Conservation (phyloP, 768 basidiomycete species). For the Mycena capillaripes region DNA sequence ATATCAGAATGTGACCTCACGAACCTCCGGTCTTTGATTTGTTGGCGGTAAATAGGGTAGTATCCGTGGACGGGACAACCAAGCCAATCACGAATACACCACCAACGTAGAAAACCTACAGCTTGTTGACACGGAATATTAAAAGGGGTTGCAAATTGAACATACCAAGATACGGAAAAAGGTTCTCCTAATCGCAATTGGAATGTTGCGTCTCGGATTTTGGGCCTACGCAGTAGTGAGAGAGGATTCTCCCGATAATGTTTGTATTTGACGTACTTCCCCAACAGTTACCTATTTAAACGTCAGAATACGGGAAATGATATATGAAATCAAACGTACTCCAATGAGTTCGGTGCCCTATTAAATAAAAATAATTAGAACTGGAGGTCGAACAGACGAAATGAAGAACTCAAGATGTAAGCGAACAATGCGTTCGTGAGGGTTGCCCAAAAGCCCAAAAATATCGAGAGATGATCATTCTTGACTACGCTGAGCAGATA, state of each 20-base stretch:
- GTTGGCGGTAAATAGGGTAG: constrained; percentile 60
- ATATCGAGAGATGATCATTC: constrained; percentile 63
- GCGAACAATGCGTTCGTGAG: constrained; percentile 82
- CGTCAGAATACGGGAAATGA: neutral
- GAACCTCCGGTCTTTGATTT: constrained; percentile 56
- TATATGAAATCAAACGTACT: constrained; percentile 56
- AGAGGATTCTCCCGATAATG: neutral
- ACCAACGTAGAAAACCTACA: constrained; percentile 72
- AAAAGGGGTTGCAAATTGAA: neutral
- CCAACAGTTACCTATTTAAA: constrained; percentile 57
- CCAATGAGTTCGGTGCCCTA: constrained; percentile 82
- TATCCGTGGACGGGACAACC: constrained; percentile 73
- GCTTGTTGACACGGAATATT: neutral
- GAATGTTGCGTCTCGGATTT: constrained; percentile 82
- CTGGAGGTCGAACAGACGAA: neutral
- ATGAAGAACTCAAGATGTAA: constrained; percentile 54
- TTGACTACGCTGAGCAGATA: constrained; percentile 66
- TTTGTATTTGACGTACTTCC: constrained; percentile 46
- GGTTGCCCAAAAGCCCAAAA: constrained; percentile 81
- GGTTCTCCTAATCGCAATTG: constrained; percentile 75
- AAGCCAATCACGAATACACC: constrained; percentile 81
- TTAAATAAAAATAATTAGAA: neutral
- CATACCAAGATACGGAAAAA: constrained; percentile 64
- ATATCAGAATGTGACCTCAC: neutral
- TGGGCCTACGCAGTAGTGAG: constrained; percentile 59